Evolutionary conservation across 805 yeast species (phyloP).

Genomic region (Cyberlindnera maclurae): DNA sequence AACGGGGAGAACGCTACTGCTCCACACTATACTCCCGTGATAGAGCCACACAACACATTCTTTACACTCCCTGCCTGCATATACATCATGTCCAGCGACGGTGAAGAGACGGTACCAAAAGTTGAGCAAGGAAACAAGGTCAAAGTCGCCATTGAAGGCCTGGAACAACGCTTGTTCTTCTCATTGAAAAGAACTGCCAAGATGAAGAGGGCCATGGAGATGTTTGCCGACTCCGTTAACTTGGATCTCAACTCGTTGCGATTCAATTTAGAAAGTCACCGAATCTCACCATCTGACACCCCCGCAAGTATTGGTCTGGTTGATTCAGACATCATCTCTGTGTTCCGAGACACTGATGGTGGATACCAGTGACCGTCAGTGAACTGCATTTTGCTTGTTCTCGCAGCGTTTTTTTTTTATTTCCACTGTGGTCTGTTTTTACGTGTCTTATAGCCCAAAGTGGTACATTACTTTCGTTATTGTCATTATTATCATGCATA

Average conservation of each 20-base stretch:
- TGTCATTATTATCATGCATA: too few species aligned
- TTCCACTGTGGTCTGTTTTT: too few species aligned
- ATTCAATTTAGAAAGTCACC: slow-evolving; percentile 8
- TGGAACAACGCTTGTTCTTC: slow-evolving; percentile 11
- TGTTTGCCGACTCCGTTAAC: slow-evolving; percentile 9
- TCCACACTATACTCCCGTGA: too few species aligned
- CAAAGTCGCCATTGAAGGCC: slow-evolving; percentile 14
- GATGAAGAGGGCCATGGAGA: slow-evolving; percentile 11
- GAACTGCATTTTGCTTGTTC: too few species aligned
- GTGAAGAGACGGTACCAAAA: not conserved
- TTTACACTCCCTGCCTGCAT: too few species aligned
- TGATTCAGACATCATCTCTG: slow-evolving; percentile 11
- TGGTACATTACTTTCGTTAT: too few species aligned
- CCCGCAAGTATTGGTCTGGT: slow-evolving; percentile 7
- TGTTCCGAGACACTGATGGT: slow-evolving; percentile 8
- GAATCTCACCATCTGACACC: slow-evolving; percentile 3
- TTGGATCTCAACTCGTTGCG: slow-evolving; percentile 1
- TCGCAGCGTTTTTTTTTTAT: too few species aligned
- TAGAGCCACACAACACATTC: too few species aligned
- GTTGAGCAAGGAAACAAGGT: slow-evolving; percentile 3
- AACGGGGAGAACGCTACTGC: too few species aligned
- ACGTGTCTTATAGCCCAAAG: too few species aligned
- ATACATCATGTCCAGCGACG: not conserved
- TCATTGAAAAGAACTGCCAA: slow-evolving; percentile 10
- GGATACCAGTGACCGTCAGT: slow-evolving; percentile 3